A percentile compares a stretch with the other conserved stretches of the same genome.
Conservation (phyloP, 768 basidiomycete species). For the Leccinum subgranulosum region DNA sequence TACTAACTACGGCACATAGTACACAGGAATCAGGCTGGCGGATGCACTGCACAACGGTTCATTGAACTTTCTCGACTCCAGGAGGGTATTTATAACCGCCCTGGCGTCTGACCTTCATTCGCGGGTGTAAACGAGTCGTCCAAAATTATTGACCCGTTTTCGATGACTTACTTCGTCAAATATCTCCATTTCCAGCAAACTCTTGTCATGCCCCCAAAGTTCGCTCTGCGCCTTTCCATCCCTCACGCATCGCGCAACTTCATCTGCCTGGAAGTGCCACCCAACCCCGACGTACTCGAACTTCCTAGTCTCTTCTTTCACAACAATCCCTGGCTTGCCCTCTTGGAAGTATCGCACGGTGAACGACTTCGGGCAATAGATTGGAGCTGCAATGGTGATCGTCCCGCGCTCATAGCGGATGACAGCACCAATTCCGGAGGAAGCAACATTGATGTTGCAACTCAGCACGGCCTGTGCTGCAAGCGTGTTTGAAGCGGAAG, state of each 20-base stretch:
- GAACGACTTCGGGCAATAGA: conserved; percentile 65
- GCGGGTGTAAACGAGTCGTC: conserved; percentile 13
- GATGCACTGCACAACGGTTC: neutral
- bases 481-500: conserved; percentile 35
- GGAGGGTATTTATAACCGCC: conserved; percentile 62
- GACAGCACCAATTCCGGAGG: conserved; percentile 49
- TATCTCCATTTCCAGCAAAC: conserved; percentile 74
- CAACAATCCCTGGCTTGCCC: conserved; percentile 39
- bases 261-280: conserved; percentile 86
- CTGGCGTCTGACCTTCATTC: conserved; percentile 57
- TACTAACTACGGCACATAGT: neutral
- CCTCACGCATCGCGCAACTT: conserved; percentile 74
- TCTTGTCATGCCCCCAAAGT: conserved; percentile 77
- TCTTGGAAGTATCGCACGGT: conserved; percentile 59
- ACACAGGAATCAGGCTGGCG: neutral
- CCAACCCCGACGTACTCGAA: conserved; percentile 67
- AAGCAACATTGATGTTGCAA: conserved; percentile 58
- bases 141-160: neutral
- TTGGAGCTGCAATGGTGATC: conserved; percentile 61
- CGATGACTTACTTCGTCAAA: conserved; percentile 69
- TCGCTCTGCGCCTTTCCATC: conserved; percentile 73
- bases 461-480: conserved; percentile 71
- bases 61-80: conserved; percentile 52
- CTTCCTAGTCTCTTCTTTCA: conserved; percentile 54
- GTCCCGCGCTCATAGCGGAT: conserved; percentile 76